Percentiles rank a stretch among this genome's conserved stretches.
These are phyloP conservation scores for Heterobasidion annosum DNA, from an alignment of 1,284 basidiomycete genomes.

Conservation along the genomic window DNA sequence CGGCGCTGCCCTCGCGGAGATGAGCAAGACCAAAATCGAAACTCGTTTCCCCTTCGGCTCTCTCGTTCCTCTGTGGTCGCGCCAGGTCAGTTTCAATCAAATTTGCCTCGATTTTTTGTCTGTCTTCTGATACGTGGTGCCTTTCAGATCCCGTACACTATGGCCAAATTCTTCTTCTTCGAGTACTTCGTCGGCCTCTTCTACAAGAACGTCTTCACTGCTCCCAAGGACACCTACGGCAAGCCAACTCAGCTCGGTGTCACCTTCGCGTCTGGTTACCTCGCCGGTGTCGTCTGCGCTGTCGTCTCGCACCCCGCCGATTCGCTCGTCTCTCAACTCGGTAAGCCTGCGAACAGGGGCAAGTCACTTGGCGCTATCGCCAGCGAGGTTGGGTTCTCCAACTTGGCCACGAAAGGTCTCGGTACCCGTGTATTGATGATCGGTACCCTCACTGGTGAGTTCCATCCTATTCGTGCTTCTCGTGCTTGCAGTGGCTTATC, in stretches of 20 bases:
- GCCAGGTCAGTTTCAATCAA: slow-evolving; percentile 42
- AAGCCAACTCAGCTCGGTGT: slow-evolving; percentile 71
- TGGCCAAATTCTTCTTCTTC: slow-evolving; percentile 85
- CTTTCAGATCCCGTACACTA: slow-evolving; percentile 71
- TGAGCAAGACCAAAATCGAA: slow-evolving; percentile 52
- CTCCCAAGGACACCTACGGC: slow-evolving; percentile 64
- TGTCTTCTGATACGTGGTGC: not conserved
- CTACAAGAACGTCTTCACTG: slow-evolving; percentile 69
- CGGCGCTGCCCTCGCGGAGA: slow-evolving; percentile 58
- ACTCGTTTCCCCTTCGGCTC: slow-evolving; percentile 79
- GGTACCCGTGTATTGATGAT: slow-evolving; percentile 78
- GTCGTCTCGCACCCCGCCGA: slow-evolving; percentile 80
- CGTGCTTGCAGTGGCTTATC: not conserved
- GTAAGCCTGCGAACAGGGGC: slow-evolving; percentile 70
- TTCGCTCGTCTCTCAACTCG: slow-evolving; percentile 70
- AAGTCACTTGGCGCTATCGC: slow-evolving; percentile 62
- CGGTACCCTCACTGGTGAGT: slow-evolving; percentile 59
- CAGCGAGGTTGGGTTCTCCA: slow-evolving; percentile 50
- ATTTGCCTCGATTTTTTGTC: not conserved
- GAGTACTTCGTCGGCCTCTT: slow-evolving; percentile 72
- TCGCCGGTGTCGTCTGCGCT: slow-evolving; percentile 76
- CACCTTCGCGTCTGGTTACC: slow-evolving; percentile 75
- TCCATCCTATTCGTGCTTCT: not conserved
- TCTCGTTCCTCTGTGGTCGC: slow-evolving; percentile 74
- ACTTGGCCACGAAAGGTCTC: slow-evolving; percentile 71